Conservation (phyloP, 305 asterid genomes). For the Solanum hybrid region DNA sequence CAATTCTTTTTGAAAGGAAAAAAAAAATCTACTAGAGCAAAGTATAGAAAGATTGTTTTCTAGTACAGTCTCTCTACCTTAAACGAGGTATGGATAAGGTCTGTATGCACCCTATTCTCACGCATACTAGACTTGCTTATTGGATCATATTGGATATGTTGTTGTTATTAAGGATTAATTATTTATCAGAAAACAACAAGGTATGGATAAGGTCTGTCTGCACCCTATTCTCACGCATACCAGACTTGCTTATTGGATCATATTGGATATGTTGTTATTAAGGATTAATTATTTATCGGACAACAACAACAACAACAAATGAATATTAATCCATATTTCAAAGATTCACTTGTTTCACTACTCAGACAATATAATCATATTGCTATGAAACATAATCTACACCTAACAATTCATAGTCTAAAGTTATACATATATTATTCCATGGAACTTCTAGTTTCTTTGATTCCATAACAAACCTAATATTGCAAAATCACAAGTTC, state of each 20-base stretch:
- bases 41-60: no score
- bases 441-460: background rate
- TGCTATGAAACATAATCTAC: background rate
- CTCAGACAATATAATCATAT: background rate
- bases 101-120: no score
- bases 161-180: no score
- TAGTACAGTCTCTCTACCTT: no score
- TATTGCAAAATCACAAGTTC: background rate
- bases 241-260: background rate
- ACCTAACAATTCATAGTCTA: background rate
- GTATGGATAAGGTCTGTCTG: no score
- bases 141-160: no score
- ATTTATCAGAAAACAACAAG: no score
- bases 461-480: background rate
- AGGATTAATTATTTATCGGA: background rate
- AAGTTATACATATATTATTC: background rate
- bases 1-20: background rate
- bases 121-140: no score
- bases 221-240: no score
- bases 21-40: no score
- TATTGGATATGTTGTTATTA: background rate
- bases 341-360: background rate
- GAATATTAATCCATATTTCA: background rate
- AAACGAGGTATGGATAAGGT: no score
- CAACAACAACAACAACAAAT: no score